Conservation (phyloP, 352 stramenopile species). For the Phytophthora syringae region DNA sequence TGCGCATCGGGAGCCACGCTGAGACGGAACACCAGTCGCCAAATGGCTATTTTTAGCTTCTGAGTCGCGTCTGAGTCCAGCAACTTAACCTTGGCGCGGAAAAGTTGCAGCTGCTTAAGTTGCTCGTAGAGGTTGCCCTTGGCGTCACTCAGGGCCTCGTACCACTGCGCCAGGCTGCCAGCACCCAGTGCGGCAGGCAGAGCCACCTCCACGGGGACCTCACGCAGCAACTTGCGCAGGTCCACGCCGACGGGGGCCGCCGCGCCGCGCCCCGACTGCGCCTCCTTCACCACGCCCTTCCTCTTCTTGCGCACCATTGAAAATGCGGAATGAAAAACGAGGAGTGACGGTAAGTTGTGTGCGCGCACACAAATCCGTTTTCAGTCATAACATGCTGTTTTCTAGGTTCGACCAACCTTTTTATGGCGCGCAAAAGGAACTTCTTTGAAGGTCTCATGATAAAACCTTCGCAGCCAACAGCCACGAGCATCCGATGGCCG, state of each 20-base stretch:
- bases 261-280: slow-evolving; percentile 27
- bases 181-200: slow-evolving; percentile 44
- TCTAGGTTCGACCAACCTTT: too few relatives aligned
- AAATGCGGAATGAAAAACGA: slow-evolving; percentile 1
- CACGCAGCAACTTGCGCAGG: slow-evolving; percentile 33
- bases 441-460: background rate
- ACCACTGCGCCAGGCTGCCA: slow-evolving; percentile 53
- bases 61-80: slow-evolving; percentile 33
- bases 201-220: slow-evolving; percentile 40
- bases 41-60: slow-evolving; percentile 39
- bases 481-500: slow-evolving; percentile 6
- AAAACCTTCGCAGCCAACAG: slow-evolving; percentile 2
- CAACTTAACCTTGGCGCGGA: slow-evolving; percentile 65
- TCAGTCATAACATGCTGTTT: too few relatives aligned
- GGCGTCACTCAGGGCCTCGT: slow-evolving; percentile 38
- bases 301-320: slow-evolving; percentile 85
- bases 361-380: background rate
- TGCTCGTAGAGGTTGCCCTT: slow-evolving; percentile 62
- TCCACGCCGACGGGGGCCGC: slow-evolving; percentile 42
- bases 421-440: too few relatives aligned
- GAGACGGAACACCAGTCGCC: slow-evolving; percentile 67
- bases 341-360: slow-evolving; percentile 7
- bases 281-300: slow-evolving; percentile 74
- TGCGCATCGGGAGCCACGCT: slow-evolving; percentile 43
- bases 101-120: slow-evolving; percentile 77